Evolutionary conservation across 495 filamentous ascomycete species (phyloP), one percentile per base, ranked within the genome.

Genomic region (Cercophora scortea): DNA sequence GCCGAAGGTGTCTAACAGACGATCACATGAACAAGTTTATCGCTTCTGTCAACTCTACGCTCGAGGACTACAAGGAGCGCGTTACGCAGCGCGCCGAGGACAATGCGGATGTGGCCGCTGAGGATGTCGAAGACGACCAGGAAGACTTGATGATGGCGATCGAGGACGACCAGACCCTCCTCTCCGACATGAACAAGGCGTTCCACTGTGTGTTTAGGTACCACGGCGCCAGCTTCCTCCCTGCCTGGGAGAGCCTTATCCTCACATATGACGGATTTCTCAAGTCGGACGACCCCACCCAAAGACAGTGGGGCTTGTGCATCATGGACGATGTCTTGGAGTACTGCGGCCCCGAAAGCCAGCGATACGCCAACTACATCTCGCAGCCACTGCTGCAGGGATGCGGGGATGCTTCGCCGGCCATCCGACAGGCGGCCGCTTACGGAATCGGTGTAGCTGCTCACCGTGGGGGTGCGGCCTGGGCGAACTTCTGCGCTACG

Each of bases 111-210:
- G 85, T 86, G 5, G 73, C 68, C 2, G 77, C 83, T 12, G 80
- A 84, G n/a, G 53, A 55, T 40, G 89, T 82, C 43, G 87, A 90
- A 49, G 90, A 95, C 57, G 85, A 92, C 49, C 76, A 77, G 4
- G 88, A 91, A 57, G 88, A 91, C 32, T 81, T 84, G 45, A 68
- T 92, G 6, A 87, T 93, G 60, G 94, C 94, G 6, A 88, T 99
- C 35, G 94, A 99, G 68, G 94, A 99, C 58, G 94, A 99, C 64
- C 93, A 97, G 67, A 91, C 89, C 25, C 74, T 99, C 17, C 82
- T 99, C 45, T 95, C 91, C 8, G 94, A 99, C 63, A 99, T 99
- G 94, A 99, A 97, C 83, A 99, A 99, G 75, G 90, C 94, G 0
- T 99, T 95, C 81, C 94, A 99, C 69, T 93, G 88, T 42, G 90